Evolutionary conservation across 2,329 filamentous ascomycete genomes (phyloP).

Genomic region (Paradendryphiella salina): DNA sequence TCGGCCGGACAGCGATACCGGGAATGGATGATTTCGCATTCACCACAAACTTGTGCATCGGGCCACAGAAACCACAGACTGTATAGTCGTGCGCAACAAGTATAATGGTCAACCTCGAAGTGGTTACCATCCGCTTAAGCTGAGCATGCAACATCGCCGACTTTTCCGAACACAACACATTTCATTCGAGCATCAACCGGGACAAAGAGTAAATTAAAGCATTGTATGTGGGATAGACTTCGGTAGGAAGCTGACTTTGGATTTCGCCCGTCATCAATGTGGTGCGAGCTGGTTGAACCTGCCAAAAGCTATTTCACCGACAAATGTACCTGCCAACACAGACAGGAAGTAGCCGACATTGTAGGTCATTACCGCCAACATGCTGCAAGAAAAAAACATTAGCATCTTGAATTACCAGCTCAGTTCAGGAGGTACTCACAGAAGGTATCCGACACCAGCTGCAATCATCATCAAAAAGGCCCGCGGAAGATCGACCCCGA

Average conservation of each 20-base stretch:
- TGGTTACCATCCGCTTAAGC: not conserved
- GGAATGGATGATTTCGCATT: constrained; percentile 1
- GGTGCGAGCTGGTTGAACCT: constrained; percentile 58
- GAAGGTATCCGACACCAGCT: constrained; percentile 77
- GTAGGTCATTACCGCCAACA: constrained; percentile 90
- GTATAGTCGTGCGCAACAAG: not conserved
- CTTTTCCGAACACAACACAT: not conserved
- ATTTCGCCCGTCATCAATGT: not conserved
- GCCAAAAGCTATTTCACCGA: constrained; percentile 82
- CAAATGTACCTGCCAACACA: constrained; percentile 75
- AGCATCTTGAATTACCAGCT: constrained; percentile 12
- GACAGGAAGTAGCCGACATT: constrained; percentile 85
- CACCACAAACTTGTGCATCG: not conserved
- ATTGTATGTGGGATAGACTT: not conserved
- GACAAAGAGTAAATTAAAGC: not conserved
- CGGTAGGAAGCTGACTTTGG: not conserved
- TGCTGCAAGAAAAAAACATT: constrained; percentile 57
- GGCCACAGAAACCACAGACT: not conserved
- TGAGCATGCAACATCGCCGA: not conserved
- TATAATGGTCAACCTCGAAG: not conserved
- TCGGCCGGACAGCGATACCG: not conserved
- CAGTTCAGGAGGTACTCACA: constrained; percentile 63
- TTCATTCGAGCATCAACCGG: not conserved
- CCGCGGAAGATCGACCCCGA: constrained; percentile 76
- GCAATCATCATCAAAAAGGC: constrained; percentile 71